Evolutionary conservation across 73 alveolate genomes (phyloP), one percentile per base, ranked within the genome.

Genomic region (Chromera velia): DNA sequence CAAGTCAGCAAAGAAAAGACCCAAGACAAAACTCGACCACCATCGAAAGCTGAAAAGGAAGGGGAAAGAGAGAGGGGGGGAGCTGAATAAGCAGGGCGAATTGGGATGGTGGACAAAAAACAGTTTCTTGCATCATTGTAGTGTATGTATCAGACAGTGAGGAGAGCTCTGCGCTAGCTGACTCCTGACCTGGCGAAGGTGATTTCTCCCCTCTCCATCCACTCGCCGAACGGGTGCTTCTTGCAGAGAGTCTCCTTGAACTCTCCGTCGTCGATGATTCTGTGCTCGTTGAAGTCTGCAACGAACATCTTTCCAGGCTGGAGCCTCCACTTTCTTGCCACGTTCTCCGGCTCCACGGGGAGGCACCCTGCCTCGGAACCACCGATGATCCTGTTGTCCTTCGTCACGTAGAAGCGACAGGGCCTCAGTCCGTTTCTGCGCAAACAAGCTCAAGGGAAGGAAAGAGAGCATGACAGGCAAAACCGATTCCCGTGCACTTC

Each of bases 371-470:
- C 33, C 79, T 78, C 85, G 9, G 79, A 68, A n/a, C 72, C 40
- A 67, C 68, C 62, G 67, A 78, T 78, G 32, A 78, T 48, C 73
- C 63, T 40, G 78, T 78, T 78, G 65, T 69, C 79, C 19, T 78
- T 78, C 19, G 85, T 78, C 48, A 78, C 81, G 31, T 81, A 81
- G 72, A 65, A 81, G 30, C 88, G 81, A 76, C 88, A 73, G 0
- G 88, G 88, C 0, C 88, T 62, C 47, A 81, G 72, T 0, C 88
- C 88, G 24, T 81, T 81, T n/a, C 88, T 75, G 62, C 70, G 82
- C 31, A 80, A 40, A 26, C 72, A 72, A 9, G 87, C 87, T 47
- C 69, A 7, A 55, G n/a, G 28, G 1, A 9, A 30, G 10, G 28
- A 18, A 1, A 18, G 28, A 10, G 18, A 27, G 1, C 69, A 55